Percentiles rank a stretch among this genome's conserved stretches.
Conservation (phyloP, 2,329 filamentous ascomycete species). For the Colletotrichum sp. region DNA sequence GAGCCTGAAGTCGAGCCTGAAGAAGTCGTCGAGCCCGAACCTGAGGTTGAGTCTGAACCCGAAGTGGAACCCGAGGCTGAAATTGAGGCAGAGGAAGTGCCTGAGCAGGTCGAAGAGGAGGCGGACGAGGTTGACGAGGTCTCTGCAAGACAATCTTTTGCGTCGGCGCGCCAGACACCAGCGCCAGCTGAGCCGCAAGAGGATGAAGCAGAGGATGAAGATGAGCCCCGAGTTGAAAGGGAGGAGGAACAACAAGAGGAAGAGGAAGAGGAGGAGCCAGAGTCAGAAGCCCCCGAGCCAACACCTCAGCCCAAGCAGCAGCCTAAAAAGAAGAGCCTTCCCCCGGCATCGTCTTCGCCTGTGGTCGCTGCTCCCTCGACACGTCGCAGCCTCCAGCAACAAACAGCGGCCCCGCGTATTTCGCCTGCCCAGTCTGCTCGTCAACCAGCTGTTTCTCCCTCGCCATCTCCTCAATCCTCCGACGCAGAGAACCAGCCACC, state of each 20-base stretch:
- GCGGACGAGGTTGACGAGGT: slow-evolving; percentile 20
- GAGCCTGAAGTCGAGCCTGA: slow-evolving; percentile 25
- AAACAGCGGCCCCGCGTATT: slow-evolving; percentile 30
- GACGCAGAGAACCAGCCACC: slow-evolving; percentile 83
- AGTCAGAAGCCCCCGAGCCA: slow-evolving; percentile 12
- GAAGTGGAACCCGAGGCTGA: slow-evolving; percentile 26
- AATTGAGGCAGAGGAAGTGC: slow-evolving; percentile 14
- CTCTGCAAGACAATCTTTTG: slow-evolving; percentile 5
- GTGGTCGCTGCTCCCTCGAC: slow-evolving; percentile 1
- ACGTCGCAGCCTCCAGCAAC: slow-evolving; percentile 47
- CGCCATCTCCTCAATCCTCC: slow-evolving; percentile 75
- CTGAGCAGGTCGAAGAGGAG: slow-evolving; percentile 24
- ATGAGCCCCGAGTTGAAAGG: neutral
- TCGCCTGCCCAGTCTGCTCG: slow-evolving; percentile 55
- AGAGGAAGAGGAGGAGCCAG: slow-evolving; percentile 3
- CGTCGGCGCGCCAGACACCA: slow-evolving; percentile 21
- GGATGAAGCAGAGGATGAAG: neutral
- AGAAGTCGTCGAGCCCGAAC: neutral
- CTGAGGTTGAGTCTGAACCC: neutral
- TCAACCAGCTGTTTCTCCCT: slow-evolving; percentile 64
- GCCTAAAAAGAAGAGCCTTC: slow-evolving; percentile 28
- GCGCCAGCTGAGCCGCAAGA: neutral
- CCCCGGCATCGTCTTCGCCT: slow-evolving; percentile 30
- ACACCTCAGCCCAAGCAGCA: slow-evolving; percentile 12
- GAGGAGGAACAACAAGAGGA: neutral